These are phyloP conservation scores for Prinsepia uniflora DNA, from an alignment of 306 rosid genomes.

Conservation along the genomic window DNA sequence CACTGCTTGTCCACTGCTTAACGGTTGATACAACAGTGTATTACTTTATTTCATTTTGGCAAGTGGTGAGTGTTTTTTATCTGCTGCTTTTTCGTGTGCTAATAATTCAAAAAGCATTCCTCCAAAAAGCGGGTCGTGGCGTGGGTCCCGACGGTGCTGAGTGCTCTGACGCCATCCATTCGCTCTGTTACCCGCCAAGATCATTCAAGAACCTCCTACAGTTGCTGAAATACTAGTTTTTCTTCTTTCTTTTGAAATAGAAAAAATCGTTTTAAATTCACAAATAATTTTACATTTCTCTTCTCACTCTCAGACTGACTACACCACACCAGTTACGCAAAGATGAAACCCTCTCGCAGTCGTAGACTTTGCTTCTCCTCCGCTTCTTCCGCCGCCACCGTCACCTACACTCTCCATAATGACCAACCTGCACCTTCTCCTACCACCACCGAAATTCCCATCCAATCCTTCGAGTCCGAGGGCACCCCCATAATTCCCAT, in stretches of 20 bases:
- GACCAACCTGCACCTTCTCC: slow-evolving; percentile 47
- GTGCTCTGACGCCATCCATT: not conserved
- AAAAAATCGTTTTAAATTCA: not conserved
- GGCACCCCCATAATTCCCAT: slow-evolving; percentile 19
- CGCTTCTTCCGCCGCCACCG: slow-evolving; percentile 33
- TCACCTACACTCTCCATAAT: slow-evolving; percentile 44
- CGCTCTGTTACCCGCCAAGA: slow-evolving; percentile 36
- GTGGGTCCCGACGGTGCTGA: slow-evolving; percentile 20
- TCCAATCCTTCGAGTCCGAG: slow-evolving; percentile 20
- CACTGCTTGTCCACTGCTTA: not conserved
- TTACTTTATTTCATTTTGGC: too few relatives aligned
- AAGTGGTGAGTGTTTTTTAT: too few relatives aligned
- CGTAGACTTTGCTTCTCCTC: slow-evolving; percentile 25
- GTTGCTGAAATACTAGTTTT: not conserved
- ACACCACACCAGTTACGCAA: not conserved
- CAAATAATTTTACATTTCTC: not conserved
- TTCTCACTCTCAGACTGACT: not conserved
- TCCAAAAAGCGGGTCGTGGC: not conserved
- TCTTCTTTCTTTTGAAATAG: not conserved
- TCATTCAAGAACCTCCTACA: slow-evolving; percentile 22
- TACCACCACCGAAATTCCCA: slow-evolving; percentile 37
- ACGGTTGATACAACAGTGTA: too few relatives aligned
- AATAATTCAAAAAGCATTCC: slow-evolving; percentile 1
- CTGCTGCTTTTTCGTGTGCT: not conserved
- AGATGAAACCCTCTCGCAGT: slow-evolving; percentile 41